Percentiles rank a stretch among this genome's conserved stretches.
Conservation (phyloP, 2,329 filamentous ascomycete species). For the Thielaviopsis euricoi region DNA sequence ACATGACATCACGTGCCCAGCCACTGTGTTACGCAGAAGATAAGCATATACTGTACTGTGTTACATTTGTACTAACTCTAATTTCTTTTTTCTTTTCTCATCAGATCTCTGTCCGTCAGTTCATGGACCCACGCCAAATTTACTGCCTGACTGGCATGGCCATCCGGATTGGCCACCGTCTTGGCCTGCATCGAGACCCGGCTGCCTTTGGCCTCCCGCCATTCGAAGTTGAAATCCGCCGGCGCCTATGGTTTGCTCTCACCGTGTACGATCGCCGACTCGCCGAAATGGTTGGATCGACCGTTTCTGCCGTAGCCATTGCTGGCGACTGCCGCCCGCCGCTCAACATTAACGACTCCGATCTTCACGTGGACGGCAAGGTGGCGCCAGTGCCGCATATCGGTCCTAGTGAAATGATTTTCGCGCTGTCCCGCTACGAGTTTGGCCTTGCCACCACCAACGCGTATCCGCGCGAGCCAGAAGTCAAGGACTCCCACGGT, state of each 20-base stretch:
- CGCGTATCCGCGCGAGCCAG: slow-evolving; percentile 22
- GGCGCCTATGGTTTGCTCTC: slow-evolving; percentile 58
- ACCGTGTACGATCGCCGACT: slow-evolving; percentile 52
- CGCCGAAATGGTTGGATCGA: slow-evolving; percentile 46
- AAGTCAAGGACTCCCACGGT: neutral
- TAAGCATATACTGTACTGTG: neutral
- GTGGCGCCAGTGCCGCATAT: slow-evolving; percentile 31
- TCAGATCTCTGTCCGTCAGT: slow-evolving; percentile 31
- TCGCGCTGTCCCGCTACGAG: slow-evolving; percentile 39
- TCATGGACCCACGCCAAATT: slow-evolving; percentile 37
- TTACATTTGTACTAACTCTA: neutral
- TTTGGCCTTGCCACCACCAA: slow-evolving; percentile 37
- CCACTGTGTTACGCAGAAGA: neutral
- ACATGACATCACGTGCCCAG: too few species aligned
- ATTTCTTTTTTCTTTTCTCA: too few species aligned
- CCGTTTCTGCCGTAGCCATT: slow-evolving; percentile 37
- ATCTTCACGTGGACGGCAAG: slow-evolving; percentile 40
- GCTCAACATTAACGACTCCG: slow-evolving; percentile 45
- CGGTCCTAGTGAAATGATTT: slow-evolving; percentile 43
- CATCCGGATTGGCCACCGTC: slow-evolving; percentile 48
- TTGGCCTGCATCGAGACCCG: slow-evolving; percentile 52
- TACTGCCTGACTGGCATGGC: slow-evolving; percentile 43
- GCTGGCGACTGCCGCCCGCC: slow-evolving; percentile 38
- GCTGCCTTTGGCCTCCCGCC: slow-evolving; percentile 32
- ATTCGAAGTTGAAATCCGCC: slow-evolving; percentile 54